These are phyloP conservation scores for Scheffersomyces amazonensis DNA, from an alignment of 805 yeast genomes.

Conservation along the genomic window DNA sequence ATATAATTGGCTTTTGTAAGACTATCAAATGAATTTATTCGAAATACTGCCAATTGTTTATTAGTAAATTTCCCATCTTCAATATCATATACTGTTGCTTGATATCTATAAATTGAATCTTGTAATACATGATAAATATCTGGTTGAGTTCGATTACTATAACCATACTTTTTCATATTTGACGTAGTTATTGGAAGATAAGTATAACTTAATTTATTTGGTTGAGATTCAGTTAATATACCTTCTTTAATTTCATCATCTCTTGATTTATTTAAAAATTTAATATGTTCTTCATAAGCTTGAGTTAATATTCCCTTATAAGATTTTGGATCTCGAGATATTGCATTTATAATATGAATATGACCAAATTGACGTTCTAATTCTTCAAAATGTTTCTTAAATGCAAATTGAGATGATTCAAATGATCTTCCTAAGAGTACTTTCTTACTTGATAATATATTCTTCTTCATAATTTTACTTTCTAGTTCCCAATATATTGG, in stretches of 20 bases:
- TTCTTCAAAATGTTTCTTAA: constrained; percentile 47
- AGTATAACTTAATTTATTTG: constrained; percentile 10
- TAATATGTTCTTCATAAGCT: constrained; percentile 33
- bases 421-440: constrained; percentile 47
- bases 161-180: constrained; percentile 32
- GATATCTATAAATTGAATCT: constrained; percentile 39
- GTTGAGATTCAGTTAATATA: constrained; percentile 14
- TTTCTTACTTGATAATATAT: constrained; percentile 32
- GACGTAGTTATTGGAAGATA: constrained; percentile 31
- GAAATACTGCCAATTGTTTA: constrained; percentile 49
- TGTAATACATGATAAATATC: constrained; percentile 27
- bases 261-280: constrained; percentile 27
- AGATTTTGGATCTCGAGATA: constrained; percentile 37
- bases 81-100: constrained; percentile 44
- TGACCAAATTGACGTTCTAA: constrained; percentile 48
- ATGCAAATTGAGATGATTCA: constrained; percentile 54
- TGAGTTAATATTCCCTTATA: constrained; percentile 47
- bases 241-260: constrained; percentile 24
- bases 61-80: constrained; percentile 34
- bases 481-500: constrained; percentile 57
- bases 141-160: constrained; percentile 27
- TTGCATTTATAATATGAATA: constrained; percentile 47
- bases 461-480: constrained; percentile 34
- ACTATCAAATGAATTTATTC: constrained; percentile 50
- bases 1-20: constrained; percentile 48